phyloP scores from a whole-genome alignment of 305 asterid genomes.

The Solanum aculeatissimum region DNA sequence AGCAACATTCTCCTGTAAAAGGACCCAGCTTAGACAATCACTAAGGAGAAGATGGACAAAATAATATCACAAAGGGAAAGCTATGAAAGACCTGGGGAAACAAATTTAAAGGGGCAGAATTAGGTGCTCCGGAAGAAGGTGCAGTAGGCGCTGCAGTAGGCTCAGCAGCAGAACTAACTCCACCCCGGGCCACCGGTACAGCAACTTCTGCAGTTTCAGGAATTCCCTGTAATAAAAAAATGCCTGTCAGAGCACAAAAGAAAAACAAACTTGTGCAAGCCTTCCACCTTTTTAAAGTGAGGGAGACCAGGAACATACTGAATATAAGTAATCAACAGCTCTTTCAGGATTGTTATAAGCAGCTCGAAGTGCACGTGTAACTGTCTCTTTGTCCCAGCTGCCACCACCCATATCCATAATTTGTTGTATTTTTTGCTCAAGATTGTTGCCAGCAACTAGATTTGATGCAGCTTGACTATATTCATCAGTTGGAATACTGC shows the following conservation, averaged over 20 bases:
- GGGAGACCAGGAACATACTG: constrained; percentile 33
- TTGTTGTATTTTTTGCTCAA: constrained; percentile 73
- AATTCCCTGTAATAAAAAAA: constrained; percentile 41
- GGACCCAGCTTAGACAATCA: neutral
- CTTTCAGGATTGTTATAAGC: constrained; percentile 92
- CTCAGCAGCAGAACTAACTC: constrained; percentile 22
- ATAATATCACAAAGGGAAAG: constrained; percentile 2
- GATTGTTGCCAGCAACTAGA: constrained; percentile 42
- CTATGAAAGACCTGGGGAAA: constrained; percentile 65
- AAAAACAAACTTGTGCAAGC: neutral
- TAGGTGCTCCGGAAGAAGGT: constrained; percentile 59
- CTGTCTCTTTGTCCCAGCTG: constrained; percentile 79
- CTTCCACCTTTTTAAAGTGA: neutral
- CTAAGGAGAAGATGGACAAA: constrained; percentile 4
- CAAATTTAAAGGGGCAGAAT: constrained; percentile 79
- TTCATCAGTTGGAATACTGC: constrained; percentile 30
- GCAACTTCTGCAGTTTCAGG: constrained; percentile 71
- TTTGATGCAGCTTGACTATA: constrained; percentile 50
- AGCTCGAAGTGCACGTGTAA: constrained; percentile 75
- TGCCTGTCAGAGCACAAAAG: neutral
- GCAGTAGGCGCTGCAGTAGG: constrained; percentile 16
- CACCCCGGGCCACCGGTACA: constrained; percentile 40
- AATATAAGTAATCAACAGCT: constrained; percentile 89
- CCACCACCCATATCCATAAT: constrained; percentile 92
- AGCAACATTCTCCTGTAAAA: constrained; percentile 44